Evolutionary conservation across 2,329 filamentous ascomycete species (phyloP), one percentile per base, ranked within the genome.

Genomic region (Thielaviopsis populi): DNA sequence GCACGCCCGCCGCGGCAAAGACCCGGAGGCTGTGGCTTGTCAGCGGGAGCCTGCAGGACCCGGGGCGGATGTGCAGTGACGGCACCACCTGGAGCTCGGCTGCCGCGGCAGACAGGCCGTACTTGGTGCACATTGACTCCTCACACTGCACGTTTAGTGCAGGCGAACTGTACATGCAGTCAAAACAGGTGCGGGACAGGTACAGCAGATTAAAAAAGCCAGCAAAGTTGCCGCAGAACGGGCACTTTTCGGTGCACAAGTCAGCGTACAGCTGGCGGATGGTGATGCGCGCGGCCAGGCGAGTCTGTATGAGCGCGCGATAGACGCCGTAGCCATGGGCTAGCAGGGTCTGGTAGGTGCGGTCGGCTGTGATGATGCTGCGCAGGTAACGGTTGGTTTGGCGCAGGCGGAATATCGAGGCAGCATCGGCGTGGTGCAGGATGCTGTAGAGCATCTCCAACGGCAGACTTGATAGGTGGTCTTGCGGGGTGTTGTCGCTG

Each of bases 191-290:
- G 13, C 61, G 48, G 6, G 22, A 17, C 30, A 56, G 50, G 37
- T 63, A 63, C 17, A 63, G 48, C n/a, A 63, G 0, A 30, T 27
- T 63, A 48, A 56, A 63, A 27, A 63, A 63, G 17, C 61, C 61
- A 3, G 48, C 61, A 63, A 63, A 63, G 48, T 30, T 43, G 15
- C 7, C n/a, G 40, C 61, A 63, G 33, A 58, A 43, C 10, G 48
- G 37, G 33, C 61, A 63, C 19, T 56, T 33, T 27, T 63, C 19
- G 2, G 46, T 30, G 22, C 48, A 63, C 48, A 63, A 33, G 3
- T 53, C 30, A 7, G 24, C 17, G 24, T 63, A 58, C 48, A 63
- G 7, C 19, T 53, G 17, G 17, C 6, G 13, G 3, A 63, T 4
- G 8, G 61, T 42, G 19, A 63, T 63, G 30, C 24, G 61, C 19